Conservation (phyloP, 2,329 filamentous ascomycete genomes). For the Nannizzia gypsea region DNA sequence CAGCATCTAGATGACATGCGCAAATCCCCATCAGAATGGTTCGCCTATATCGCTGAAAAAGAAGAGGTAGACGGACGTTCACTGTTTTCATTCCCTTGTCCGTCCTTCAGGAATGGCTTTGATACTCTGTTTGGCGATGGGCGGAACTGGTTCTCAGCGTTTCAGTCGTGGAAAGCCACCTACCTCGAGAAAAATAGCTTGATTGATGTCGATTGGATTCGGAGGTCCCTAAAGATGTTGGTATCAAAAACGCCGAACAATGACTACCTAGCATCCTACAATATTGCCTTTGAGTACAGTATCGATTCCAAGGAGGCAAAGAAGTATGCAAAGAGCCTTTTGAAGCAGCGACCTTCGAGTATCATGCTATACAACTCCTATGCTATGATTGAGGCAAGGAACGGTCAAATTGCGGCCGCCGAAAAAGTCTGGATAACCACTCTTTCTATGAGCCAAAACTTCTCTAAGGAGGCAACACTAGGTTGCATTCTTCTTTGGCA, state of each 20-base stretch:
- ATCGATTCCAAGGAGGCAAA: slow-evolving; percentile 46
- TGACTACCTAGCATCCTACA: slow-evolving; percentile 53
- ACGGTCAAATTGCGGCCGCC: slow-evolving; percentile 47
- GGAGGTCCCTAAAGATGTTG: slow-evolving; percentile 47
- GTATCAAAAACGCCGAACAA: slow-evolving; percentile 33
- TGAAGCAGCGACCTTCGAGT: slow-evolving; percentile 57
- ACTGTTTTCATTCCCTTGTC: slow-evolving; percentile 27
- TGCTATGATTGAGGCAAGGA: slow-evolving; percentile 55
- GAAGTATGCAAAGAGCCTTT: slow-evolving; percentile 58
- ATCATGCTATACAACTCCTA: slow-evolving; percentile 67
- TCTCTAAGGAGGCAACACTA: slow-evolving; percentile 25
- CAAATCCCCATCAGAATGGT: slow-evolving; percentile 19
- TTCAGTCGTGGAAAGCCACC: slow-evolving; percentile 23
- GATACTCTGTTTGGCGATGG: slow-evolving; percentile 44
- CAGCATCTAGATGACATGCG: slow-evolving; percentile 25
- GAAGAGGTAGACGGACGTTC: slow-evolving; percentile 10
- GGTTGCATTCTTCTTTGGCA: slow-evolving; percentile 43
- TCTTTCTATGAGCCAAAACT: slow-evolving; percentile 43
- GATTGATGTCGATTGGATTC: slow-evolving; percentile 38
- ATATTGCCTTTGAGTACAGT: slow-evolving; percentile 53
- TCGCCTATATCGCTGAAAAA: slow-evolving; percentile 11
- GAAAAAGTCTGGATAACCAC: slow-evolving; percentile 56
- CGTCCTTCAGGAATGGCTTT: slow-evolving; percentile 31
- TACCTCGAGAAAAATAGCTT: slow-evolving; percentile 21
- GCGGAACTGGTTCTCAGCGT: slow-evolving; percentile 38